These are phyloP conservation scores for Marasmius oreades DNA, from an alignment of 1,284 basidiomycete genomes.

Conservation along the genomic window DNA sequence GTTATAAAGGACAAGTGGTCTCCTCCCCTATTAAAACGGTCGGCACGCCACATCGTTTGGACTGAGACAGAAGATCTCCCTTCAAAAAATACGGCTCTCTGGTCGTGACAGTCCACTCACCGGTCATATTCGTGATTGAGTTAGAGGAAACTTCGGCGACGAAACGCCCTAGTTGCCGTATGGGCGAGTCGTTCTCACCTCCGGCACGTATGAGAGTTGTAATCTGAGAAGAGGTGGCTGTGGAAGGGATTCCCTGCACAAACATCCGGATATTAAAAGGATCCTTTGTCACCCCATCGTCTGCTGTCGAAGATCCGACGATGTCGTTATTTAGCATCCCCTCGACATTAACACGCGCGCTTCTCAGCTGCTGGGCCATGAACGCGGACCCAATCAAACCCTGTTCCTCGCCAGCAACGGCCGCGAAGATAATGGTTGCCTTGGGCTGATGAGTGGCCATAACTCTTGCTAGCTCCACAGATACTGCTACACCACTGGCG, in stretches of 20 bases:
- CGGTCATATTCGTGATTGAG: slow-evolving; percentile 42
- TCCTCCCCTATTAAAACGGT: slow-evolving; percentile 47
- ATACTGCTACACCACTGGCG: slow-evolving; percentile 50
- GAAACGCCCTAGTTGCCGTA: slow-evolving; percentile 48
- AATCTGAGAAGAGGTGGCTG: slow-evolving; percentile 34
- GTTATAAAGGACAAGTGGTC: slow-evolving; percentile 50
- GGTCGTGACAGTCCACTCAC: slow-evolving; percentile 23
- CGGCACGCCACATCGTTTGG: slow-evolving; percentile 14
- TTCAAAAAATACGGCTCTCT: neutral
- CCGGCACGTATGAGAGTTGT: slow-evolving; percentile 35
- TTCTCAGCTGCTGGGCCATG: slow-evolving; percentile 40
- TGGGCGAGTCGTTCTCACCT: slow-evolving; percentile 50
- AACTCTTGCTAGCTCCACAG: slow-evolving; percentile 47
- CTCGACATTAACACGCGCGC: slow-evolving; percentile 44
- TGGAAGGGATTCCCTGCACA: slow-evolving; percentile 43
- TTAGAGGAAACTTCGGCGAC: slow-evolving; percentile 46
- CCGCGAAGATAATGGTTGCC: slow-evolving; percentile 51
- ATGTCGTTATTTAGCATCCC: slow-evolving; percentile 48
- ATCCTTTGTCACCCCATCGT: slow-evolving; percentile 37
- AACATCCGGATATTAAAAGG: slow-evolving; percentile 48
- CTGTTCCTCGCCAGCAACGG: slow-evolving; percentile 42
- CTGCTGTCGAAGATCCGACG: slow-evolving; percentile 35
- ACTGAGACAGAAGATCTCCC: slow-evolving; percentile 1
- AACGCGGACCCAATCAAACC: slow-evolving; percentile 44
- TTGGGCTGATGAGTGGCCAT: slow-evolving; percentile 40